These are phyloP conservation scores for Rhizopogon vinicolor DNA, from an alignment of 768 basidiomycete genomes.

Conservation along the genomic window DNA sequence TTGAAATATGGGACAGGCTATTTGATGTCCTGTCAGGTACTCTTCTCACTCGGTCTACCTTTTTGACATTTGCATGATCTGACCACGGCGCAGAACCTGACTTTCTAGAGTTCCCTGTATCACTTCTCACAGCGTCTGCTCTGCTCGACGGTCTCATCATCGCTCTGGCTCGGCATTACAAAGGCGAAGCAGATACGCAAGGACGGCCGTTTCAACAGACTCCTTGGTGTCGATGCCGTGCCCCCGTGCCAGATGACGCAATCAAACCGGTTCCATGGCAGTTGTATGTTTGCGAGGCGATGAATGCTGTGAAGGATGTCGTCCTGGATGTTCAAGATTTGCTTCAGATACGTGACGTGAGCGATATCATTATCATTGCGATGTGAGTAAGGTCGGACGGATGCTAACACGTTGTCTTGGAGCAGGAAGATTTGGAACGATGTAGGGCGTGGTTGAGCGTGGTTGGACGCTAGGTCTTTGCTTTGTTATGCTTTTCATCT, in stretches of 20 bases:
- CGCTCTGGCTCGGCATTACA: conserved; percentile 33
- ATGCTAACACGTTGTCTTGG: neutral
- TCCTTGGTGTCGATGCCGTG: neutral
- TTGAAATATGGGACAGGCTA: conserved; percentile 48
- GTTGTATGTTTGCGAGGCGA: conserved; percentile 8
- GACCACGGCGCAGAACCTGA: conserved; percentile 39
- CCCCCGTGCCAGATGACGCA: neutral
- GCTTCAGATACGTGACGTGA: conserved; percentile 16
- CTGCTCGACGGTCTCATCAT: conserved; percentile 41
- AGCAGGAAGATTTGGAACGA: conserved; percentile 19
- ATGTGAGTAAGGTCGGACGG: neutral
- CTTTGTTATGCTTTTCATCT: neutral
- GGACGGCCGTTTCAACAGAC: neutral
- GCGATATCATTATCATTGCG: neutral
- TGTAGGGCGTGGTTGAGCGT: conserved; percentile 18
- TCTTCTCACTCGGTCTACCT: neutral
- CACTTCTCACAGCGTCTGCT: conserved; percentile 49
- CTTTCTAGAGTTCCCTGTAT: conserved; percentile 46
- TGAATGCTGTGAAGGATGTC: conserved; percentile 8
- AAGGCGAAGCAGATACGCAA: conserved; percentile 21
- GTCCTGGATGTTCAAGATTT: conserved; percentile 21
- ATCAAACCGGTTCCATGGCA: conserved; percentile 8
- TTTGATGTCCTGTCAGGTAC: conserved; percentile 38
- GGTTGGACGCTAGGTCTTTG: conserved; percentile 6
- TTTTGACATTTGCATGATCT: neutral